Base-by-base conservation (phyloP, 1,284 basidiomycete genomes). In the Trametes polyzona region DNA sequence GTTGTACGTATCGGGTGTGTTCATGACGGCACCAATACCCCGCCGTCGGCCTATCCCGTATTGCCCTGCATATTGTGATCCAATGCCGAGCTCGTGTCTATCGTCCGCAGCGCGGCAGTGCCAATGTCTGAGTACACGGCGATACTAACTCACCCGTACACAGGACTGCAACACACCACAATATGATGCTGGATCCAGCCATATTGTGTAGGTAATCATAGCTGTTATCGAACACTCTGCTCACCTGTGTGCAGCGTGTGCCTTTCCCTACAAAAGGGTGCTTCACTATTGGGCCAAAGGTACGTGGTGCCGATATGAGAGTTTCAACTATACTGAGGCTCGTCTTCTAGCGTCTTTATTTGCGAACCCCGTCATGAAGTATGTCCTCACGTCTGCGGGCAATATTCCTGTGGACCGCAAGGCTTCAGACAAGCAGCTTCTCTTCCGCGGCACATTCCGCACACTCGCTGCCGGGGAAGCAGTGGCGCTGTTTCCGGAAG, bases 401-500 rank as follows among this genome's bases (percentile, higher is more conserved):
- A 97, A 97, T 72, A 96, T 98, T 62, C 95, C 95, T 30, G 96
- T 98, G 39, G 95, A 97, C 73, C 85, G 96, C 55, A 93, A 93
- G 76, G 66, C 70, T 11, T 61, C 64, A 35, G 70, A 72, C 76
- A 89, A 94, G 59, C 91, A 92, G 63, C 81, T 86, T 29, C 79
- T 98, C n/a, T 96, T 97, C 76, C 83, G 84, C 59, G 92, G 93
- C 23, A 97, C 95, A 0, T 91, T 98, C 67, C 89, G 95, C 64
- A 90, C 91, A 1, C 81, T 98, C 44, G 82, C 87, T 11, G 77
- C 78, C 16, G 92, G 89, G 21, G 83, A 90, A 59, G 90, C 87
- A 19, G 92, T 98, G 51, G 96, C 93, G 6, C 80, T 98, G 37
- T 98, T 98, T 71, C 96, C 96, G 1, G 96, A 98, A 73, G 96